Percentiles rank a stretch among this genome's conserved stretches.
phyloP scores from a whole-genome alignment of 345 rosid genomes.

The Orychophragmus violaceus region DNA sequence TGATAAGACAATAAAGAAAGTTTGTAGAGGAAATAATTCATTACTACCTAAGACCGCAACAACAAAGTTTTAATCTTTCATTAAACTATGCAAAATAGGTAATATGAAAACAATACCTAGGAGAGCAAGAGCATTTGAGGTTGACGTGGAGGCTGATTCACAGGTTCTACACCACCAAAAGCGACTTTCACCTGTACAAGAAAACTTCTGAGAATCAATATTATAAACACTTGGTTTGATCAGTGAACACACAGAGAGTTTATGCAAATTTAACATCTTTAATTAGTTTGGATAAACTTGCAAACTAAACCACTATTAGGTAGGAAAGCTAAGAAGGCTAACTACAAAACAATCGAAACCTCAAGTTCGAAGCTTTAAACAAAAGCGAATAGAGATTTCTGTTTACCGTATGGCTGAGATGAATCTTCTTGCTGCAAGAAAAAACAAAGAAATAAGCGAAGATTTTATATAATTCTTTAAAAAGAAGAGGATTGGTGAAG shows the following conservation, averaged over 20 bases:
- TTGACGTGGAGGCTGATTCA: constrained; percentile 40
- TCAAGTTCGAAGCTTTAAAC: constrained; percentile 10
- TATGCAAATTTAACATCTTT: background rate
- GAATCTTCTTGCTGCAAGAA: constrained; percentile 70
- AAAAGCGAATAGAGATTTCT: background rate
- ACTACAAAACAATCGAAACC: background rate
- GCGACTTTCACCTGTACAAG: constrained; percentile 47
- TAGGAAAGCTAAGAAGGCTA: background rate
- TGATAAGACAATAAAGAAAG: too few relatives aligned
- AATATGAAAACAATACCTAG: constrained; percentile 39
- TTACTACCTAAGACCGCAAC: too few relatives aligned
- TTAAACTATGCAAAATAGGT: background rate
- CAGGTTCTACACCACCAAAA: constrained; percentile 49
- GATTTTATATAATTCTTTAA: background rate
- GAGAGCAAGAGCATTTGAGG: constrained; percentile 61
- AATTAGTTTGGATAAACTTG: background rate
- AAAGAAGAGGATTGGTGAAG: background rate
- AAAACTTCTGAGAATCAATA: constrained; percentile 1
- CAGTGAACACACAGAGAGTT: background rate
- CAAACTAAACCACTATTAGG: too few relatives aligned
- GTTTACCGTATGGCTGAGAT: constrained; percentile 75
- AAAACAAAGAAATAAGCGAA: background rate
- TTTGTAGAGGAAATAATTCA: too few relatives aligned
- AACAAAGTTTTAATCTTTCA: background rate
- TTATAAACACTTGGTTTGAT: background rate